These are phyloP conservation scores for Microsporum audouinii DNA, from an alignment of 2,329 filamentous ascomycete genomes.

Conservation along the genomic window DNA sequence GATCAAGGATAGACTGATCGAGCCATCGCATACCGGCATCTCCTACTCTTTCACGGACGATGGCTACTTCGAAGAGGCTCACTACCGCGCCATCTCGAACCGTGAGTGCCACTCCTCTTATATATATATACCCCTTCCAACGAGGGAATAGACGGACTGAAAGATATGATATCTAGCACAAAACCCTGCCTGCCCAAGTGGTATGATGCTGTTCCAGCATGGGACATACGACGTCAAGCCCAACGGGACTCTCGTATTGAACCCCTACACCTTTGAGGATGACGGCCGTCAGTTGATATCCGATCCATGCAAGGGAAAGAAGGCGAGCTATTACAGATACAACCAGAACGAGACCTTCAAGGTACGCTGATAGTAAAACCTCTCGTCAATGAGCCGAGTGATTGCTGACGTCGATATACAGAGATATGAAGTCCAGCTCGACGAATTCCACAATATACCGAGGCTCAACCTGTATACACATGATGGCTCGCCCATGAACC, in stretches of 20 bases:
- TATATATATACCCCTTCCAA: not conserved
- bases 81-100: slow-evolving; percentile 58
- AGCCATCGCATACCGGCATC: slow-evolving; percentile 56
- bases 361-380: slow-evolving; percentile 29
- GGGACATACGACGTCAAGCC: slow-evolving; percentile 47
- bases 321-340: slow-evolving; percentile 52
- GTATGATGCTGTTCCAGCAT: slow-evolving; percentile 63
- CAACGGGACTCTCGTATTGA: slow-evolving; percentile 49
- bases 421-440: slow-evolving; percentile 38
- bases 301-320: slow-evolving; percentile 48
- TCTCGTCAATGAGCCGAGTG: not conserved
- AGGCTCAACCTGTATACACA: slow-evolving; percentile 54
- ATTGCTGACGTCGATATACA: slow-evolving; percentile 12
- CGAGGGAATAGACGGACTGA: not conserved
- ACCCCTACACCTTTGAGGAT: slow-evolving; percentile 43
- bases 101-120: slow-evolving; percentile 38
- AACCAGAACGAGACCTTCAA: slow-evolving; percentile 53
- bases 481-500: slow-evolving; percentile 54
- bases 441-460: slow-evolving; percentile 50
- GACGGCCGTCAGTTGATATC: slow-evolving; percentile 59
- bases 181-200: slow-evolving; percentile 50
- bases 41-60: slow-evolving; percentile 63
- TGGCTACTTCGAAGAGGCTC: slow-evolving; percentile 57
- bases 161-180: slow-evolving; percentile 33
- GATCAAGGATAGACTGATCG: slow-evolving; percentile 52